phyloP scores from a whole-genome alignment of 225 moss, liverwort and hornwort species.

The Neckera pumila region DNA sequence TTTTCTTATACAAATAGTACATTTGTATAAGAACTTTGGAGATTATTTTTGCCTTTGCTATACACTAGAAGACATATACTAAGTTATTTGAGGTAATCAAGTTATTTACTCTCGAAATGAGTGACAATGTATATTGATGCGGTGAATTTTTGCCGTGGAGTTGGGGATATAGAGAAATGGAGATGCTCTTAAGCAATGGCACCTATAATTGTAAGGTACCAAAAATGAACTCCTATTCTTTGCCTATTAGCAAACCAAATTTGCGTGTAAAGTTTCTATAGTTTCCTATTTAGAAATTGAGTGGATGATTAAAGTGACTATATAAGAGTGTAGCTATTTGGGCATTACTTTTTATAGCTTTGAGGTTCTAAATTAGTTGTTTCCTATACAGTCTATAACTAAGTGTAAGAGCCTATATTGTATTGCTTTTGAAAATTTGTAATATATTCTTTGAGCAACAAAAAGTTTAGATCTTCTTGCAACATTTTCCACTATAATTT shows the following conservation, averaged over 20 bases:
- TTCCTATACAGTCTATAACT: background rate
- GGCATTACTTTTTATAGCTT: background rate
- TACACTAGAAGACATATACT: fast-evolving
- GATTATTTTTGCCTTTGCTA: background rate
- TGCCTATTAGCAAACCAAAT: background rate
- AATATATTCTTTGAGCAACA: background rate
- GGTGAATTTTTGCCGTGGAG: fast-evolving
- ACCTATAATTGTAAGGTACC: background rate
- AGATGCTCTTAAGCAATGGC: fast-evolving
- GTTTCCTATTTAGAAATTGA: background rate
- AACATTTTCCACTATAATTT: background rate
- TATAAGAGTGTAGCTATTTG: fast-evolving
- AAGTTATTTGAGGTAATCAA: background rate
- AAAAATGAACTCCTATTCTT: background rate
- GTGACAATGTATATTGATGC: background rate
- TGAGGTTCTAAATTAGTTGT: no score
- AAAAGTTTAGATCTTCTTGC: background rate
- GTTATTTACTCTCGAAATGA: background rate
- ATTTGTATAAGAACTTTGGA: background rate
- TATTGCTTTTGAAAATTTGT: background rate
- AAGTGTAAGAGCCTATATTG: background rate
- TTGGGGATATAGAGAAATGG: no score
- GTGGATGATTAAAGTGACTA: background rate
- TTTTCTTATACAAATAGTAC: background rate
- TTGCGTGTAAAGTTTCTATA: background rate